Evolutionary conservation across 2,329 filamentous ascomycete species (phyloP), one percentile per base, ranked within the genome.

Genomic region (Cryphonectria carpinicola): DNA sequence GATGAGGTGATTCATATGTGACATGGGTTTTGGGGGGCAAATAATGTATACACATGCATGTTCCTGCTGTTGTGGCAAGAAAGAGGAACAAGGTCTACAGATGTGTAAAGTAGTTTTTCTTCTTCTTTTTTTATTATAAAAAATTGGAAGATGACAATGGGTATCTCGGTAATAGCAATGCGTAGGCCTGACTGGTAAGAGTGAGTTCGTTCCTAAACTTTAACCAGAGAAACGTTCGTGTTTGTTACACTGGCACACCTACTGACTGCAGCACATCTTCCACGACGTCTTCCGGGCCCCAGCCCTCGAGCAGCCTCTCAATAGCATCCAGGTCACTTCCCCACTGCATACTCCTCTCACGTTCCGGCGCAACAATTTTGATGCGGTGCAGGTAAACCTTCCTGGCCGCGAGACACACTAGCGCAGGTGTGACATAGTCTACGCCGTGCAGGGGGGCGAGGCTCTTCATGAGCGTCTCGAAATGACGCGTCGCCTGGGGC

Each of bases 331-430:
- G 75, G 67, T 92, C 90, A 79, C 95, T 98, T 0, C 96, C 96
- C 90, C 97, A 99, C 79, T 97, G 93, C 84, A 97, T 87, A 79
- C 94, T 98, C 64, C 94, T 87, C 82, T 98, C 96, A 70, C 90
- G 88, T 72, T 89, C 87, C 0, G 93, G 87, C 1, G 82, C 81
- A 0, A 92, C 89, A 69, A 98, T 87, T 19, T 88, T 81, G 43
- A 99, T 89, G 11, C 94, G 90, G 81, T 99, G 96, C 25, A 92
- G 86, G 78, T 97, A 99, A 35, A 97, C 88, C 82, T 98, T 98
- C 72, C 89, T 89, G 1, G 92, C 90, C 6, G 96, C 96, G 62
- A 99, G 84, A 10, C 87, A 89, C 28, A 98, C 91, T 37, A 98
- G 87, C 0, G 93, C 92, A 0, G 96, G 95, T 0, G 95, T 94